These are phyloP conservation scores for Pilasporangium apinafurcum DNA, from an alignment of 352 stramenopile genomes.

Conservation along the genomic window DNA sequence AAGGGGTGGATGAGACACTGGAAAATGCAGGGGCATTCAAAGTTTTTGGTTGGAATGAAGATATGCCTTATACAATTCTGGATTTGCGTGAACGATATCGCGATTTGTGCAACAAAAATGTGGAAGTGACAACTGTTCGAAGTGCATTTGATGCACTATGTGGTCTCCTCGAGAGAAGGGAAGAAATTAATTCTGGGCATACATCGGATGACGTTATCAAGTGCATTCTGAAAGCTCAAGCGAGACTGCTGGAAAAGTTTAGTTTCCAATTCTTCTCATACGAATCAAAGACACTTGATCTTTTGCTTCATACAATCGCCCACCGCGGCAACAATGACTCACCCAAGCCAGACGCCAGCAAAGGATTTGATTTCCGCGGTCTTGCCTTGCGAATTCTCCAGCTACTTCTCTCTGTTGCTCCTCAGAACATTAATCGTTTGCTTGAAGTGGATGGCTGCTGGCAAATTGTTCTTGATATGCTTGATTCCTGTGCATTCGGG, in stretches of 20 bases:
- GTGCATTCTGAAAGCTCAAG: constrained; percentile 57
- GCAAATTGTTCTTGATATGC: constrained; percentile 35
- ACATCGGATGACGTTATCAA: constrained; percentile 69
- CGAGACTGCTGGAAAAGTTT: constrained; percentile 65
- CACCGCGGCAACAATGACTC: constrained; percentile 4
- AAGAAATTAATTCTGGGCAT: constrained; percentile 35
- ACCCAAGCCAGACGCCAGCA: neutral
- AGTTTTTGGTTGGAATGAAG: constrained; percentile 59
- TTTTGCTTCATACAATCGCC: constrained; percentile 28
- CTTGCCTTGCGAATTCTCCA: constrained; percentile 31
- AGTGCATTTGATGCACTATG: constrained; percentile 57
- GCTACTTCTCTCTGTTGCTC: constrained; percentile 26
- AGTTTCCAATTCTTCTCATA: constrained; percentile 76
- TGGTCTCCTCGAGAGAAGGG: constrained; percentile 38
- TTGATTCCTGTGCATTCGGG: constrained; percentile 32
- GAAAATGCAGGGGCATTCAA: constrained; percentile 52
- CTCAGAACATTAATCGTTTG: constrained; percentile 41
- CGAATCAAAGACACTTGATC: constrained; percentile 56
- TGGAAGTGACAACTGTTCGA: constrained; percentile 41
- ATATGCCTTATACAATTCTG: constrained; percentile 26
- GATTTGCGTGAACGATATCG: constrained; percentile 59
- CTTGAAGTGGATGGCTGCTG: constrained; percentile 39
- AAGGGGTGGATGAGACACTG: constrained; percentile 29
- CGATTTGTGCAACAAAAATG: constrained; percentile 44
- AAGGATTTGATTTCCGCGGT: constrained; percentile 7